Conservation (phyloP, 768 basidiomycete genomes). For the Lentinula guzmanii region DNA sequence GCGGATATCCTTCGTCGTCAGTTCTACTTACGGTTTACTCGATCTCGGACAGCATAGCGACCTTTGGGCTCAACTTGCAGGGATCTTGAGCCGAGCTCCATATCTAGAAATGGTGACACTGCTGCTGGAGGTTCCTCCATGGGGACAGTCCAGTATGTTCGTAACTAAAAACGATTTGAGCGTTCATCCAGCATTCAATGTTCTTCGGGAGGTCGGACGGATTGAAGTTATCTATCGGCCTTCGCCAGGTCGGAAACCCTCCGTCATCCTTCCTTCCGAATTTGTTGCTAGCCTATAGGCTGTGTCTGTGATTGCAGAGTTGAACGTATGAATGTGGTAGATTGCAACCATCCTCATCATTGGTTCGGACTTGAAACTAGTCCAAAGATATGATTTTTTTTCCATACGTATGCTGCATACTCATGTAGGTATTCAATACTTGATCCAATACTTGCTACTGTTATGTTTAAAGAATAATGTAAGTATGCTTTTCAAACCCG, state of each 20-base stretch:
- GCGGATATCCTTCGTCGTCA: background rate
- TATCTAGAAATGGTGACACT: background rate
- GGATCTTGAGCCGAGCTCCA: background rate
- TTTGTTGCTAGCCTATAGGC: background rate
- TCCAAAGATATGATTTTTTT: too few species aligned
- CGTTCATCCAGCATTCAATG: background rate
- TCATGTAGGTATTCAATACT: background rate
- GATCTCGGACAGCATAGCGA: constrained; percentile 2
- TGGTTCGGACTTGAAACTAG: background rate
- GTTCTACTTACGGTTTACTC: background rate
- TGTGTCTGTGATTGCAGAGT: too few species aligned
- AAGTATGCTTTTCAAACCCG: background rate
- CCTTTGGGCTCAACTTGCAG: background rate
- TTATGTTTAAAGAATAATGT: background rate
- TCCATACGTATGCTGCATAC: background rate
- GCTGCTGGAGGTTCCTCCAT: background rate
- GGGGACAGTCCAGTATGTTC: background rate
- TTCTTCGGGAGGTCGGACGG: background rate
- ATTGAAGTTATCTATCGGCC: background rate
- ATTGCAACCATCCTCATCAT: too few species aligned
- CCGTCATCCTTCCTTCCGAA: background rate
- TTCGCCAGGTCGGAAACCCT: background rate
- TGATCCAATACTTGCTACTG: background rate
- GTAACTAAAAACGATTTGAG: background rate
- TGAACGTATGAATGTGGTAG: too few species aligned